Conservation (phyloP, 768 basidiomycete species). For the Calvatia gigantea region DNA sequence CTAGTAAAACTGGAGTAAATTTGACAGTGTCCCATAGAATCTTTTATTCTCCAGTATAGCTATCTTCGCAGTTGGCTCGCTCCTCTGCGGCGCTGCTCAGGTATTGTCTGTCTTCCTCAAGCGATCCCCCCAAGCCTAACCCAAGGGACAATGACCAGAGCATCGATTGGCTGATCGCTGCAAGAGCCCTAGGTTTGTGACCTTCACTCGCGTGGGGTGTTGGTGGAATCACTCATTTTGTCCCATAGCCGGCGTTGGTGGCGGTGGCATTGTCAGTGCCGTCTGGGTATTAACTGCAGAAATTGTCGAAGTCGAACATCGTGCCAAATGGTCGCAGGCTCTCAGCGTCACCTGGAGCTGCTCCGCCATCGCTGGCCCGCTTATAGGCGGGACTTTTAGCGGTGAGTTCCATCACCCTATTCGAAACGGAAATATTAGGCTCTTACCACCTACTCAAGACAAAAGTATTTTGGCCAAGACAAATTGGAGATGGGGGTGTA, state of each 20-base stretch:
- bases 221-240: slow-evolving; percentile 17
- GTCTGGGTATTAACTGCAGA: slow-evolving; percentile 89
- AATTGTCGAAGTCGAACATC: slow-evolving; percentile 65
- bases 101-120: slow-evolving; percentile 33
- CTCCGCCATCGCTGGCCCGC: slow-evolving; percentile 79
- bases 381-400: slow-evolving; percentile 82
- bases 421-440: not conserved
- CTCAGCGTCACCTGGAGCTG: slow-evolving; percentile 85
- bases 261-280: slow-evolving; percentile 80
- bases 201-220: slow-evolving; percentile 21
- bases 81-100: slow-evolving; percentile 72
- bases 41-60: slow-evolving; percentile 71
- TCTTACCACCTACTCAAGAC: slow-evolving; percentile 26
- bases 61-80: slow-evolving; percentile 75
- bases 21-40: slow-evolving; percentile 34
- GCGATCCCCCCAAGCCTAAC: slow-evolving; percentile 18
- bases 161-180: slow-evolving; percentile 62
- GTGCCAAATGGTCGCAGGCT: slow-evolving; percentile 84
- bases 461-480: slow-evolving; percentile 30
- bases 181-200: slow-evolving; percentile 45
- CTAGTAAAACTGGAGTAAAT: not conserved
- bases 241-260: slow-evolving; percentile 73
- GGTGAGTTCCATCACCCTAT: slow-evolving; percentile 37
- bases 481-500: slow-evolving; percentile 84
- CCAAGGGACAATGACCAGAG: slow-evolving; percentile 31